phyloP scores from a whole-genome alignment of 78 protist genomes.

The Neovahlkampfia damariscottae region DNA sequence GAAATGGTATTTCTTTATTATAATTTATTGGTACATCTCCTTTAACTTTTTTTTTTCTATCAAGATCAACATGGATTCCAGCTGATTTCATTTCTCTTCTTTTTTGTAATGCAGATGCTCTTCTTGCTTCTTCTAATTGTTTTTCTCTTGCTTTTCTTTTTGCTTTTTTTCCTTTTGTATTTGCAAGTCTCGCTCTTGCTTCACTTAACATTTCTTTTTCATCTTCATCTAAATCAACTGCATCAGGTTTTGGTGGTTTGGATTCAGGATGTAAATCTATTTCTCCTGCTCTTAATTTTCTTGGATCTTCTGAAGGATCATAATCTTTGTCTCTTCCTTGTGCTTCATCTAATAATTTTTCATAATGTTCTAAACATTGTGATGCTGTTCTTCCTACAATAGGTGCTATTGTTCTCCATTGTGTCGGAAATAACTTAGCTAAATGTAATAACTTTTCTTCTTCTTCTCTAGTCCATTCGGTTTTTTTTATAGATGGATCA shows the following conservation, averaged over 20 bases:
- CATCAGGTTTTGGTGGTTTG: conserved; percentile 97
- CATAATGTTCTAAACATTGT: conserved; percentile 96
- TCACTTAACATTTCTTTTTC: conserved; percentile 96
- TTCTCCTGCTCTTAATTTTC: conserved; percentile 86
- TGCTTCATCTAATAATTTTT: conserved; percentile 69
- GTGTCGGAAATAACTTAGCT: conserved; percentile 87
- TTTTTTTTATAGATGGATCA: conserved; percentile 97
- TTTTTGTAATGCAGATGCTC: conserved; percentile 91
- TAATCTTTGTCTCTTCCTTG: neutral
- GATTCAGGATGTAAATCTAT: conserved; percentile 93
- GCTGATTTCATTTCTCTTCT: conserved; percentile 88
- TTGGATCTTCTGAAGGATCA: conserved; percentile 73
- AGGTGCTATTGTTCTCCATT: conserved; percentile 98
- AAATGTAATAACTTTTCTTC: conserved; percentile 97
- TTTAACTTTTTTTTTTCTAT: conserved; percentile 16
- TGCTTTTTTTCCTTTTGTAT: conserved; percentile 97
- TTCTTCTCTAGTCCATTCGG: conserved; percentile 98
- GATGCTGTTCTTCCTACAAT: conserved; percentile 95
- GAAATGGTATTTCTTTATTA: conserved; percentile 59
- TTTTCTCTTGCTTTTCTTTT: conserved; percentile 94
- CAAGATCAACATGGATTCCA: conserved; percentile 40
- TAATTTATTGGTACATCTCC: conserved; percentile 34
- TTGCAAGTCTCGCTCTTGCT: conserved; percentile 98
- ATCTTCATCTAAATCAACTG: conserved; percentile 98
- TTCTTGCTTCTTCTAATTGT: conserved; percentile 93